These are phyloP conservation scores for Yarrowia porcina DNA, from an alignment of 805 yeast genomes.

Conservation along the genomic window DNA sequence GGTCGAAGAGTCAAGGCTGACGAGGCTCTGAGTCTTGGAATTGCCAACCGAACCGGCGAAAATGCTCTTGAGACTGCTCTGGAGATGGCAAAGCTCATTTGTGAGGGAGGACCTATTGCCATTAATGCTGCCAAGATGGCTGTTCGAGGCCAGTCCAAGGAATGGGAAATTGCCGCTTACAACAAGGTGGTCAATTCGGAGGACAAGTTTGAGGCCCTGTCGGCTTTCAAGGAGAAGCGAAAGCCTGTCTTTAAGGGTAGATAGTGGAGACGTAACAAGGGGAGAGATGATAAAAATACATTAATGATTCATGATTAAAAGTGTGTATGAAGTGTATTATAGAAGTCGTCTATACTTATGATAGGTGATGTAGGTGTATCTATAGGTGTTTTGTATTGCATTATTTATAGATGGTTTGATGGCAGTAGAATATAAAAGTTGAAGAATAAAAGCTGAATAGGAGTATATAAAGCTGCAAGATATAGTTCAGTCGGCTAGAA, in stretches of 20 bases:
- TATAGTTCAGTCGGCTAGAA: too few species aligned
- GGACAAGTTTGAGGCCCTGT: conserved; percentile 43
- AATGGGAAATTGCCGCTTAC: conserved; percentile 34
- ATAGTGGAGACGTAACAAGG: neutral
- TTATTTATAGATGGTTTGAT: too few species aligned
- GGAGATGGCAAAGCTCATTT: conserved; percentile 32
- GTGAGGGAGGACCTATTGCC: conserved; percentile 37
- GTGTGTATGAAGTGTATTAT: too few species aligned
- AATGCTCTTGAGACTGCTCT: conserved; percentile 33
- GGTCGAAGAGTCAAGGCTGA: conserved; percentile 41
- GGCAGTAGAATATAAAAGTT: too few species aligned
- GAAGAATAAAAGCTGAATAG: too few species aligned
- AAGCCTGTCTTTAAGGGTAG: conserved; percentile 36
- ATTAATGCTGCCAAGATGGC: conserved; percentile 36
- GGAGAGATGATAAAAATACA: too few species aligned
- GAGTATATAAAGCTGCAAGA: too few species aligned
- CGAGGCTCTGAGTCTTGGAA: conserved; percentile 42
- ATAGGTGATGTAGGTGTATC: too few species aligned
- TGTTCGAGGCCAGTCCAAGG: conserved; percentile 33
- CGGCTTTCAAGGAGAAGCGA: conserved; percentile 42
- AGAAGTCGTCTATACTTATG: too few species aligned
- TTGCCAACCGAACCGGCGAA: conserved; percentile 36
- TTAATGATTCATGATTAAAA: too few species aligned
- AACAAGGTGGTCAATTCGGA: conserved; percentile 33
- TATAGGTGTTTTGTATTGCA: too few species aligned